These are phyloP conservation scores for Magnusiomyces magnusii DNA, from an alignment of 1,139 yeast species.

Conservation along the genomic window DNA sequence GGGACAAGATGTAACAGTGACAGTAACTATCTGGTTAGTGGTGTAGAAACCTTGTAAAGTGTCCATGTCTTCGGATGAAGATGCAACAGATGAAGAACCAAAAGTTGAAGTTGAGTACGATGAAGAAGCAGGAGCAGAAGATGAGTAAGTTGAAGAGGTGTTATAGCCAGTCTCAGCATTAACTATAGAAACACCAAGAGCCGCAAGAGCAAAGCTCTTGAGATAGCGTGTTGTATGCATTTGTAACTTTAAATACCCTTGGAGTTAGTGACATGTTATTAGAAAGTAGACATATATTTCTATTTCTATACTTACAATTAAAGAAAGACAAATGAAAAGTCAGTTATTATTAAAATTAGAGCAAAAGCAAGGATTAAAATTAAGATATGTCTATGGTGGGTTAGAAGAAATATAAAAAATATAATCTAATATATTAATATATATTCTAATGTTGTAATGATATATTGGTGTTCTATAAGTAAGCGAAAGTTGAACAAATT, in stretches of 20 bases:
- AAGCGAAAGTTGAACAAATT: background rate
- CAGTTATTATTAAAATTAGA: background rate
- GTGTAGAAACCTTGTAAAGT: constrained; percentile 4
- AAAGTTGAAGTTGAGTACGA: no score
- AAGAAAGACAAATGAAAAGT: background rate
- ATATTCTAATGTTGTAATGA: background rate
- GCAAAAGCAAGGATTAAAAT: background rate
- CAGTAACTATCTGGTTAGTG: background rate
- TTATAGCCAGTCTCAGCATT: background rate
- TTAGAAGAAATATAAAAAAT: background rate
- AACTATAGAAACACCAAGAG: constrained; percentile 1
- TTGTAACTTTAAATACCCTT: background rate
- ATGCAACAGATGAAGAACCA: no score
- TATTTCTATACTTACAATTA: background rate
- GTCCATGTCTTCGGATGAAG: background rate
- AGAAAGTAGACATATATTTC: background rate
- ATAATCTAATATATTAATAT: no score
- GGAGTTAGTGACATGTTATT: background rate
- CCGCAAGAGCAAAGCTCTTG: constrained; percentile 3
- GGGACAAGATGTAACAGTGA: constrained; percentile 7
- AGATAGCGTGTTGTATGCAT: background rate
- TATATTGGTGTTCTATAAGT: background rate
- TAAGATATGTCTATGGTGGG: background rate
- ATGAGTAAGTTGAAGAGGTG: background rate
- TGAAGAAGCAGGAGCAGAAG: background rate